Conservation (phyloP, 2,329 filamentous ascomycete species). For the Trichophyton benhamiae region DNA sequence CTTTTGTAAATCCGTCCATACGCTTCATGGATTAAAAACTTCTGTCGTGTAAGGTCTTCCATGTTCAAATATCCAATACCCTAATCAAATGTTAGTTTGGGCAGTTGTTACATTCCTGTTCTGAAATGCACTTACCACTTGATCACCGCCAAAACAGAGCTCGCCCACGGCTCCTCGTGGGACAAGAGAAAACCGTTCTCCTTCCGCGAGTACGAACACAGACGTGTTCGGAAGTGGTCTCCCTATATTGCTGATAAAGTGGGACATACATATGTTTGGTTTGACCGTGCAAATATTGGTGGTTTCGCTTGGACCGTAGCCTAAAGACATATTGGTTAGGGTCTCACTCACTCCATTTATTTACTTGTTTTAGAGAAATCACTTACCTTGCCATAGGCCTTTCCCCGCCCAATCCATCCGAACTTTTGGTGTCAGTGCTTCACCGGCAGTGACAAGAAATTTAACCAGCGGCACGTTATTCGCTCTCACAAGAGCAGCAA, state of each 20-base stretch:
- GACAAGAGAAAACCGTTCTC: constrained; percentile 40
- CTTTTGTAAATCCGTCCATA: constrained; percentile 69
- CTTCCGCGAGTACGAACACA: constrained; percentile 46
- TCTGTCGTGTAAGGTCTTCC: constrained; percentile 48
- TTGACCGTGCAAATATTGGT: constrained; percentile 79
- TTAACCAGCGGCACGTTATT: constrained; percentile 55
- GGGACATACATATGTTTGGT: constrained; percentile 42
- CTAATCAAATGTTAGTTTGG: constrained; percentile 14
- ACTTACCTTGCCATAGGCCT: constrained; percentile 56
- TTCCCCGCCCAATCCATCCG: constrained; percentile 54
- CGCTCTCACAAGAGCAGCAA: constrained; percentile 62
- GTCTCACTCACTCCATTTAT: neutral
- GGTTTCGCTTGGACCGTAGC: constrained; percentile 73
- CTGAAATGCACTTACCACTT: constrained; percentile 44
- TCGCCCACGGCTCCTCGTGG: constrained; percentile 67
- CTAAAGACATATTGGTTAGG: constrained; percentile 16
- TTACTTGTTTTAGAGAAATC: neutral
- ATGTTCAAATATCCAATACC: constrained; percentile 59
- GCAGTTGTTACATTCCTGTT: neutral
- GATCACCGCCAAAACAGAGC: constrained; percentile 74
- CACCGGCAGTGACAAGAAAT: constrained; percentile 70
- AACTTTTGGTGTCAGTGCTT: constrained; percentile 62
- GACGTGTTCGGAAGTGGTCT: constrained; percentile 64
- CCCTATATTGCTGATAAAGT: constrained; percentile 66
- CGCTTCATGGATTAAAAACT: constrained; percentile 55